Base-by-base conservation (phyloP, 495 filamentous ascomycete genomes). In the Aspergillus sclerotioniger region DNA sequence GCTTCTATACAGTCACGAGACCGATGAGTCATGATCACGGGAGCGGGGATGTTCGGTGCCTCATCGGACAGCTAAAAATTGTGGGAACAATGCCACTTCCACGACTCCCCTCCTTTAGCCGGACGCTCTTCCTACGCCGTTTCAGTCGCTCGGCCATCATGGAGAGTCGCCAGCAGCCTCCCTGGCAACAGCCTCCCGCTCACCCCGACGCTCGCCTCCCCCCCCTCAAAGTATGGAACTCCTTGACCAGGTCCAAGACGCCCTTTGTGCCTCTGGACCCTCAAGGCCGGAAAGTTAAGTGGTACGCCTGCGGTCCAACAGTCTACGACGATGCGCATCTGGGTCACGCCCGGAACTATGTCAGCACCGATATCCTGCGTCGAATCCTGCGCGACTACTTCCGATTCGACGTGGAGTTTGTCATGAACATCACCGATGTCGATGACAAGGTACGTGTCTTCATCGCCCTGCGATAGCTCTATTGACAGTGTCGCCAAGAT, bases 341-440 rank as follows among this genome's bases (percentile, higher is more conserved):
- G 39, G 93, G 92, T 20, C 92, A 96, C 74, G 91, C 90, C 10
- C 79, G 92, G 53, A 98, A 96, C 75, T 97, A 96, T 87, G 90
- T 96, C 53, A 89, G 84, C 31, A 95, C 90, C 15, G 94, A 98
- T 72, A 94, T 98, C 46, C 85, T 98, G 58, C 84, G 92, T 37
- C 82, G 94, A 64, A 90, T 97, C 61, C 75, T 98, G 74, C 71
- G 78, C 60, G 87, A 96, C 67, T 93, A 95, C 72, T 96, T 96
- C 68, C 83, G 84, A 45, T 96, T 87, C 70, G 79, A 92, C 32
- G 85, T 98, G 54, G 82, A 87, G 44, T 96, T 96, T 79, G 91
- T 97, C 47, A 93, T 95, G 88, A 98, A 98, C 71, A 90, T 96
- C 62, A 96, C 92, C 5, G 90, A 96, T 75, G 83, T 96, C 2